A percentile compares a stretch with the other conserved stretches of the same genome.
These are phyloP conservation scores for Fusarium oxysporum DNA, from an alignment of 2,329 filamentous ascomycete species.

Conservation along the genomic window DNA sequence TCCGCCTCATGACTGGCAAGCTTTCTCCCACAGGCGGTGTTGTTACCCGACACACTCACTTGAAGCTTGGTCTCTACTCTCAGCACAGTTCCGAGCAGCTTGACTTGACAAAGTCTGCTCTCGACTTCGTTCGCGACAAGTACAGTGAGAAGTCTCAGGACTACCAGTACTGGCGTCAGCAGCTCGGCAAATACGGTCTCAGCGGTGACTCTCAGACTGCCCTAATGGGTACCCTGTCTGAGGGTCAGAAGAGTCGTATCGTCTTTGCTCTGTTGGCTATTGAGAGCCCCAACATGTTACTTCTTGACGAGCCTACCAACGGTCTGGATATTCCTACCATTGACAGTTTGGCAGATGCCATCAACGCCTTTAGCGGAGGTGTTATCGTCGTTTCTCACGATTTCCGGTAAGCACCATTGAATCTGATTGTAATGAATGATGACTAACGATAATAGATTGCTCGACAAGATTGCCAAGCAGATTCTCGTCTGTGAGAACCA, in stretches of 20 bases:
- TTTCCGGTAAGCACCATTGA: conserved; percentile 78
- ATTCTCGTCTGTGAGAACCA: conserved; percentile 99
- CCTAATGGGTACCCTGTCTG: conserved; percentile 96
- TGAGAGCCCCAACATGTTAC: conserved; percentile 95
- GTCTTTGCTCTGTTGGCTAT: conserved; percentile 97
- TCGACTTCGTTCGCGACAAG: conserved; percentile 98
- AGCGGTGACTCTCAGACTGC: conserved; percentile 94
- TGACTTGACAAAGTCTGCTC: conserved; percentile 95
- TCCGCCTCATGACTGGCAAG: conserved; percentile 96
- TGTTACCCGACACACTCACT: conserved; percentile 93
- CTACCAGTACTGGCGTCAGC: conserved; percentile 99
- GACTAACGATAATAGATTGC: conserved; percentile 69
- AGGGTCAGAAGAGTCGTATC: conserved; percentile 97
- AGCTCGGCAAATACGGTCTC: conserved; percentile 94
- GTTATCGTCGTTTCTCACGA: conserved; percentile 99
- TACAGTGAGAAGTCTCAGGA: conserved; percentile 91
- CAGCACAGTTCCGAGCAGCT: conserved; percentile 99
- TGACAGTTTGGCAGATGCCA: conserved; percentile 95
- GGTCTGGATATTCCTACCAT: conserved; percentile 99
- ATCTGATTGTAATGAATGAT: background rate
- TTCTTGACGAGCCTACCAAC: conserved; percentile 99
- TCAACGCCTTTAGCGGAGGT: conserved; percentile 95
- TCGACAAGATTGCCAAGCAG: conserved; percentile 99
- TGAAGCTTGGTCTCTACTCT: conserved; percentile 98
- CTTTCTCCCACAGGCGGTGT: conserved; percentile 84